These are phyloP conservation scores for Hyaloperonospora arabidopsidis DNA, from an alignment of 352 stramenopile genomes.

Conservation along the genomic window DNA sequence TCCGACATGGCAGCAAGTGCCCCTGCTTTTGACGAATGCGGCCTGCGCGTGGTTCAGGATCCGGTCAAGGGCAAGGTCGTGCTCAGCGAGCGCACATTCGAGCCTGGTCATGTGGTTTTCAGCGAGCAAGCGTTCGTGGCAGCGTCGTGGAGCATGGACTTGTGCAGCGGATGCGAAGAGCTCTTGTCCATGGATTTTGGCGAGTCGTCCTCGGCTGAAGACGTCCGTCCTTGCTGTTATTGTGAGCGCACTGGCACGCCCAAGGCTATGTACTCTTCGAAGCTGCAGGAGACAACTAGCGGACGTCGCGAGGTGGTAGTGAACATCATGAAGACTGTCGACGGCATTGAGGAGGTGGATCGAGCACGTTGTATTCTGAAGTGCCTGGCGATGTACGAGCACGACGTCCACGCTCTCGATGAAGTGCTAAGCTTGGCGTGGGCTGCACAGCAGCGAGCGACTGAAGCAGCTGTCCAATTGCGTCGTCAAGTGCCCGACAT, in stretches of 20 bases:
- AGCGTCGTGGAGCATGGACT: conserved; percentile 56
- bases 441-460: conserved; percentile 34
- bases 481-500: conserved; percentile 42
- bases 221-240: conserved; percentile 28
- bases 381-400: conserved; percentile 53
- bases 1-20: conserved; percentile 30
- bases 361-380: conserved; percentile 63
- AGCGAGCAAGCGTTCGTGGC: conserved; percentile 67
- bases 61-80: conserved; percentile 57
- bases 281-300: conserved; percentile 36
- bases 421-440: conserved; percentile 42
- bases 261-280: conserved; percentile 37
- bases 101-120: conserved; percentile 64
- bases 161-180: conserved; percentile 53
- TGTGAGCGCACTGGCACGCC: conserved; percentile 26
- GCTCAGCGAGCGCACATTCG: conserved; percentile 40
- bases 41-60: conserved; percentile 47
- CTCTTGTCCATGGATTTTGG: conserved; percentile 20
- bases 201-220: conserved; percentile 5
- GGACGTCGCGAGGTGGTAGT: conserved; percentile 48
- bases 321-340: conserved; percentile 42
- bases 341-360: conserved; percentile 64
- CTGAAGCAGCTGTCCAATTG: conserved; percentile 35
- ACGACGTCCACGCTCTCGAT: conserved; percentile 35
- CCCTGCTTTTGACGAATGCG: conserved; percentile 43